A percentile compares a stretch with the other conserved stretches of the same genome.
phyloP scores from a whole-genome alignment of 768 basidiomycete genomes.

The Russula brevipes region DNA sequence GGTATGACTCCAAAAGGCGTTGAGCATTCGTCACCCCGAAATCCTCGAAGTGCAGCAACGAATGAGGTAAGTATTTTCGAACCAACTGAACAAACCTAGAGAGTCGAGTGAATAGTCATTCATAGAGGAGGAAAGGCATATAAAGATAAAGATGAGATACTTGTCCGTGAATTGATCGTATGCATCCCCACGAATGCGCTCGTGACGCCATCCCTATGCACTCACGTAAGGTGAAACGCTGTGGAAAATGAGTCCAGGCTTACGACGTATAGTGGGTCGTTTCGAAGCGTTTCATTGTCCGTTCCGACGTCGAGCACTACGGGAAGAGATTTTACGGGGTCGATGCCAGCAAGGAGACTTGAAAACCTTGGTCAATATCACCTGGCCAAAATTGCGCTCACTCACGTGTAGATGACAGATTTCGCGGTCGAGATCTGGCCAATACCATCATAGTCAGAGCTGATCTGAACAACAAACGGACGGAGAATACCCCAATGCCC shows the following conservation, averaged over 20 bases:
- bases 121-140: neutral
- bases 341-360: constrained; percentile 61
- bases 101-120: neutral
- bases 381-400: neutral
- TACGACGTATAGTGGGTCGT: constrained; percentile 64
- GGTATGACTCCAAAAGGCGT: constrained; percentile 56
- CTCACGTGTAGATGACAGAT: constrained; percentile 69
- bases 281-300: constrained; percentile 56
- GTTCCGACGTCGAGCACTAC: constrained; percentile 76
- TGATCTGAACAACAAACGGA: neutral
- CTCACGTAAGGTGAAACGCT: neutral
- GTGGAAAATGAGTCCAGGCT: constrained; percentile 27
- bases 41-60: constrained; percentile 80
- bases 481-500: constrained; percentile 36
- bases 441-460: neutral
- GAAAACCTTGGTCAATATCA: neutral
- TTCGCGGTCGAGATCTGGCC: constrained; percentile 69
- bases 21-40: constrained; percentile 78
- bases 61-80: constrained; percentile 60
- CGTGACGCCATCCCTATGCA: constrained; percentile 63
- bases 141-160: constrained; percentile 34
- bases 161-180: constrained; percentile 79
- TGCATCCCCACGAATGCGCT: constrained; percentile 62
- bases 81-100: constrained; percentile 70
- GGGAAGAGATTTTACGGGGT: constrained; percentile 52